Evolutionary conservation across 306 rosid species (phyloP), one percentile per base, ranked within the genome.

Genomic region (Castanea crenata): DNA sequence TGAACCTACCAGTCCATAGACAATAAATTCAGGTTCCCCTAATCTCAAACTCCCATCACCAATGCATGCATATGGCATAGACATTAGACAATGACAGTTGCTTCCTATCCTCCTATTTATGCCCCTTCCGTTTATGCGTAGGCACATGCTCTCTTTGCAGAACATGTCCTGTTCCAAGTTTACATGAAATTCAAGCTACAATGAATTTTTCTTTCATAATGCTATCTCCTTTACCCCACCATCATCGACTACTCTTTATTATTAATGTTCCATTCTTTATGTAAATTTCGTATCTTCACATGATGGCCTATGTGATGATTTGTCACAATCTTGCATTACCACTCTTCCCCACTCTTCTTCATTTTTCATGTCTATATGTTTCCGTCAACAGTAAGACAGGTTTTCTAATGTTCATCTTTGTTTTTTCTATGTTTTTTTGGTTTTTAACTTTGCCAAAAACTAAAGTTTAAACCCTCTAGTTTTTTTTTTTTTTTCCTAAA

Each of bases 81-180:
- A 94, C 90, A 92, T 73, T 55, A 86, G 97, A 94, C 90, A 92
- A 75, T 55, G 98, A 92, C 97, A 87, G 80, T 88, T 90, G 97
- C 88, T 88, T 80, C 63, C 87, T 75, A 75, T 56, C 84, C 85
- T 89, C 78, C 84, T 58, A 86, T 89, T 88, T 73, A 85, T 92
- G 92, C 87, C 86, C 69, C 87, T 88, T 83, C 90, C 77, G 80
- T 86, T 83, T 86, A 80, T 88, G 91, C 80, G 84, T 79, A 87
- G 76, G 87, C 93, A 90, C 95, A 89, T 88, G 93, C 83, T 76
- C 79, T 81, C 72, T 83, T 86, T 86, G 68, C 89, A 87, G 85
- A 88, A 92, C 92, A 85, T 92, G 95, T 88, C 88, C 86, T 85
- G 92, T 86, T 92, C 74, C 83, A 58, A 75, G 79, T 79, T 85